Evolutionary conservation across 1,284 basidiomycete genomes (phyloP).

Genomic region (Irpex sp.): DNA sequence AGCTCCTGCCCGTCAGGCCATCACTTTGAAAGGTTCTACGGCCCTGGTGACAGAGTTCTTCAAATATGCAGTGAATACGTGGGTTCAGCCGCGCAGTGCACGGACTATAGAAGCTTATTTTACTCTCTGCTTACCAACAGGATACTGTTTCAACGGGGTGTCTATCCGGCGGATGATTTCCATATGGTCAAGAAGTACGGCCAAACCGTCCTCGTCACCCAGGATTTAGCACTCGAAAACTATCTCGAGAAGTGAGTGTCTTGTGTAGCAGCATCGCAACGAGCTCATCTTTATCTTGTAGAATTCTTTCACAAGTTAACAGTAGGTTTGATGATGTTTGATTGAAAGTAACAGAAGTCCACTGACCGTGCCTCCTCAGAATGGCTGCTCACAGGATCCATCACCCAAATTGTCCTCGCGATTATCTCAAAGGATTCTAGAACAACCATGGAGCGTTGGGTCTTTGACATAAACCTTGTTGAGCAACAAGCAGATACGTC

Average conservation of each 20-base stretch:
- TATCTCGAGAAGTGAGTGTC: conserved; percentile 78
- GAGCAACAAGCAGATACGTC: conserved; percentile 47
- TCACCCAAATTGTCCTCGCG: conserved; percentile 91
- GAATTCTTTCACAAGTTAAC: conserved; percentile 88
- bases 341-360: background rate
- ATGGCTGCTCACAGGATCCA: conserved; percentile 88
- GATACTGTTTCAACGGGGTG: conserved; percentile 94
- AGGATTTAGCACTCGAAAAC: conserved; percentile 88
- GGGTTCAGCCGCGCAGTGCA: conserved; percentile 27
- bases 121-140: conserved; percentile 36
- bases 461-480: conserved; percentile 91
- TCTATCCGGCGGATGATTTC: conserved; percentile 98
- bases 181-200: conserved; percentile 99
- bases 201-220: conserved; percentile 91
- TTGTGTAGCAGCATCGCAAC: conserved; percentile 3
- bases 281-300: conserved; percentile 26
- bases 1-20: conserved; percentile 66
- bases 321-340: conserved; percentile 38
- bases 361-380: conserved; percentile 40
- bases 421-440: conserved; percentile 95
- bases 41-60: conserved; percentile 98
- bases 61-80: conserved; percentile 96
- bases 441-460: conserved; percentile 94
- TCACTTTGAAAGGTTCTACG: conserved; percentile 94
- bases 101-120: conserved; percentile 6